Evolutionary conservation across 106 monocot genomes (phyloP).

Genomic region (Hemerocallis citrina): DNA sequence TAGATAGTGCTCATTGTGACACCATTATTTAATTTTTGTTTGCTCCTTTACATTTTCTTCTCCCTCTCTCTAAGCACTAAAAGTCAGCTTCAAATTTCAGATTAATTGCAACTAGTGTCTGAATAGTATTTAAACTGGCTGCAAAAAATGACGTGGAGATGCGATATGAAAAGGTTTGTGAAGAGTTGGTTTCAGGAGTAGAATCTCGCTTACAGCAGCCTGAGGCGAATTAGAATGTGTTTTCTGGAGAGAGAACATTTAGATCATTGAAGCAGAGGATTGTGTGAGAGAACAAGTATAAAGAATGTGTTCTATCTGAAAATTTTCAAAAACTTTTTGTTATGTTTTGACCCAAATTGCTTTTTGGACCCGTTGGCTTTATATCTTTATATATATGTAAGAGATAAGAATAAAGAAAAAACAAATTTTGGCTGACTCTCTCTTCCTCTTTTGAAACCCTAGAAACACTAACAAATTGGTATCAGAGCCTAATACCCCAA

Average conservation of each 20-base stretch:
- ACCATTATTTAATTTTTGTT: background rate
- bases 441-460: too few species aligned
- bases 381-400: too few species aligned
- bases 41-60: background rate
- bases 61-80: too few species aligned
- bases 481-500: too few species aligned
- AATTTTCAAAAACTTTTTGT: constrained; percentile 69
- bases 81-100: constrained; percentile 25
- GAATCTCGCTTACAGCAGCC: constrained; percentile 83
- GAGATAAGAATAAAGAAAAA: too few species aligned
- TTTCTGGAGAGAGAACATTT: constrained; percentile 71
- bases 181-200: constrained; percentile 70
- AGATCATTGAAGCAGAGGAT: constrained; percentile 58
- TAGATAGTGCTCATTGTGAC: background rate
- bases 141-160: constrained; percentile 68
- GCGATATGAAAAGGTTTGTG: constrained; percentile 77
- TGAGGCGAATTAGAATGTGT: constrained; percentile 70
- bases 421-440: too few species aligned
- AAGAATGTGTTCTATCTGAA: constrained; percentile 57
- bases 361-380: too few species aligned
- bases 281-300: constrained; percentile 64
- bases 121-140: constrained; percentile 80
- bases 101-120: constrained; percentile 70
- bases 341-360: too few species aligned
- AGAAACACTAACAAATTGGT: too few species aligned